Conservation (phyloP, 2,329 filamentous ascomycete species). For the Fusarium sp. region DNA sequence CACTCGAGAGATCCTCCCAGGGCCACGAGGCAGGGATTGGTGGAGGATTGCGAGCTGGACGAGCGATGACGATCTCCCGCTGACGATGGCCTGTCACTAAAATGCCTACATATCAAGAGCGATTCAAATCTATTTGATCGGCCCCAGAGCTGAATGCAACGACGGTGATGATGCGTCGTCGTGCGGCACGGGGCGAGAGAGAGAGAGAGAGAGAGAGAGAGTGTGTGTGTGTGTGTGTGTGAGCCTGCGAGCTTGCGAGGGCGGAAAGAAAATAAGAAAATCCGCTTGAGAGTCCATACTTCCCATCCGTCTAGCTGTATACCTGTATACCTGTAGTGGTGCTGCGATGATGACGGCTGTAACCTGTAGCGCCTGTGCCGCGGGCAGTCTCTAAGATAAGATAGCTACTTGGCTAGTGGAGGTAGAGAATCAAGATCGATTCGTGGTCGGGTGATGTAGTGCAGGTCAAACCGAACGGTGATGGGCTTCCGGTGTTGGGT, state of each 20-base stretch:
- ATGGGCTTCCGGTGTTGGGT: background rate
- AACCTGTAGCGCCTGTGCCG: constrained; percentile 7
- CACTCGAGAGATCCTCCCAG: constrained; percentile 6
- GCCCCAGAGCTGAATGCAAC: background rate
- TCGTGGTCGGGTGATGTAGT: constrained; percentile 19
- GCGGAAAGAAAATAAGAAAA: background rate
- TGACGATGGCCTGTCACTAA: constrained; percentile 36
- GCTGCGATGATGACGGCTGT: constrained; percentile 4
- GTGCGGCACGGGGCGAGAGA: constrained; percentile 8
- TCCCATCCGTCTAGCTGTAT: background rate
- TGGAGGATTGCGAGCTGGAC: constrained; percentile 7
- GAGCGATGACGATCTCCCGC: constrained; percentile 46
- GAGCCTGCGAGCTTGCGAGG: too few relatives aligned
- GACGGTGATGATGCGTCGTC: background rate
- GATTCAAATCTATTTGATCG: constrained; percentile 40
- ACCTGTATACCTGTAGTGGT: background rate
- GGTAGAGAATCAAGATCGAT: constrained; percentile 32
- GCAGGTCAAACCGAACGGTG: background rate
- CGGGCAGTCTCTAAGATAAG: constrained; percentile 2
- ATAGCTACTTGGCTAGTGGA: constrained; percentile 20
- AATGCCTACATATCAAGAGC: constrained; percentile 13
- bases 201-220: too few relatives aligned
- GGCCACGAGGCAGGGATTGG: constrained; percentile 18
- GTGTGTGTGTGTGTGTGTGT: too few relatives aligned
- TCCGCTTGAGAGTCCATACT: background rate